Base-by-base conservation (phyloP, 306 rosid species). In the Hylodesmum podocarpum region DNA sequence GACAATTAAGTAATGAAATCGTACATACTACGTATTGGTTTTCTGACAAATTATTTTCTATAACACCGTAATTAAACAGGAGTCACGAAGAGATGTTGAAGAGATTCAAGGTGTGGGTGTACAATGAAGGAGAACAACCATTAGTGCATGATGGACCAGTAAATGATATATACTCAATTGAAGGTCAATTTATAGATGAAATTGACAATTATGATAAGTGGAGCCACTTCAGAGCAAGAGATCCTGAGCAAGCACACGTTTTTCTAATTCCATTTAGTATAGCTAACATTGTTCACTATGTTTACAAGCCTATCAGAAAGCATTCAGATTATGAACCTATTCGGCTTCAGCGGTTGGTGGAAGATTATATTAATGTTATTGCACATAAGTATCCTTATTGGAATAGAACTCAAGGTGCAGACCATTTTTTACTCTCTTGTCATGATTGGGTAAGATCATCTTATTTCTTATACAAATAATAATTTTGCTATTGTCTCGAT, bases 151-250 rank as follows among this genome's bases (percentile, higher is more conserved):
- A 41, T 55, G 93, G 90, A 9, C 93, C 93, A 6, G 70, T 75
- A 71, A 84, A 83, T 5, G 67, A 83, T 67, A 89, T 82, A 34
- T 89, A 89, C 76, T 65, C 90, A 9, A 89, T 86, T 21, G 93
- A 86, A 62, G 93, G 93, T 3, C 89, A 85, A 22, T 84, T 86
- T 75, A 86, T 89, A 1, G 89, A 89, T 6, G 93, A 89, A 73
- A 25, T 86, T 10, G 93, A 89, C 8, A 36, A 64, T 6, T 1
- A 5, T 22, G 11, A 78, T 63, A 25, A 80, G 70, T 33, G 53
- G 37, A 80, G 84, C 24, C 73, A 71, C 28, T 89, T 86, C 47
- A 84, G 55, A 37, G 84, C 90, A 24, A 63, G 12, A 11, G 72
- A 74, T 64, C 86, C 76, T 5, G 78, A 82, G 0, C 80, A 86